Evolutionary conservation across 139 green algal species (phyloP).

Genomic region (Pseudopediastrum boryanum): DNA sequence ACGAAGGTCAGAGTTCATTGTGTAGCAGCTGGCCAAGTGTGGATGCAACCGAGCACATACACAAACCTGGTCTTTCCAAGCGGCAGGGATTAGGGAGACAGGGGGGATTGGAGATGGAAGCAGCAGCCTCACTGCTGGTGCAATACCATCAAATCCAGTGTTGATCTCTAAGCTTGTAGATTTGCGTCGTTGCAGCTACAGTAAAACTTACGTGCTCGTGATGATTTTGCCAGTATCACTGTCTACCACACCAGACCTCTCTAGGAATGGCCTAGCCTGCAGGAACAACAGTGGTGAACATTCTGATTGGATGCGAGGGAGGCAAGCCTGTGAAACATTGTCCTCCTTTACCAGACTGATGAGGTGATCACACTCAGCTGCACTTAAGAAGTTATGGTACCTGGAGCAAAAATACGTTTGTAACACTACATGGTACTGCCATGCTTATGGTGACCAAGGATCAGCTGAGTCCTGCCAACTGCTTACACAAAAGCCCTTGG

Average conservation of each 20-base stretch:
- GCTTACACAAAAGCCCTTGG: constrained; percentile 26
- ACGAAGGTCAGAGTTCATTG: too few relatives aligned
- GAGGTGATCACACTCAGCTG: constrained; percentile 22
- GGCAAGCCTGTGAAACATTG: not conserved
- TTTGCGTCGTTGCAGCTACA: not conserved
- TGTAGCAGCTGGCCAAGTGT: too few relatives aligned
- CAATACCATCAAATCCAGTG: too few relatives aligned
- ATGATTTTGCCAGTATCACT: constrained; percentile 23
- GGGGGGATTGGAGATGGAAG: too few relatives aligned
- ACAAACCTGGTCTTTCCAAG: too few relatives aligned
- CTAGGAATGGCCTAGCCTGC: constrained; percentile 21
- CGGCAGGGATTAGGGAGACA: not conserved
- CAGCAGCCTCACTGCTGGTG: too few relatives aligned
- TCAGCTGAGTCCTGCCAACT: not conserved
- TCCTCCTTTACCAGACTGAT: constrained; percentile 15
- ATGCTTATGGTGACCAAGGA: not conserved
- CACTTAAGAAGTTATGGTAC: constrained; percentile 26
- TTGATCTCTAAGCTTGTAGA: too few relatives aligned
- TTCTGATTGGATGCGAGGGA: constrained; percentile 1
- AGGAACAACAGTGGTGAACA: not conserved
- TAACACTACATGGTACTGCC: not conserved
- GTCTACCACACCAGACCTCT: constrained; percentile 25
- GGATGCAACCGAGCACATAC: too few relatives aligned
- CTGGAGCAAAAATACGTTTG: not conserved
- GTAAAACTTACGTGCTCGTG: not conserved